Evolutionary conservation across 108 stramenopile species (phyloP).

Genomic region (Nannochloropsis granulata): DNA sequence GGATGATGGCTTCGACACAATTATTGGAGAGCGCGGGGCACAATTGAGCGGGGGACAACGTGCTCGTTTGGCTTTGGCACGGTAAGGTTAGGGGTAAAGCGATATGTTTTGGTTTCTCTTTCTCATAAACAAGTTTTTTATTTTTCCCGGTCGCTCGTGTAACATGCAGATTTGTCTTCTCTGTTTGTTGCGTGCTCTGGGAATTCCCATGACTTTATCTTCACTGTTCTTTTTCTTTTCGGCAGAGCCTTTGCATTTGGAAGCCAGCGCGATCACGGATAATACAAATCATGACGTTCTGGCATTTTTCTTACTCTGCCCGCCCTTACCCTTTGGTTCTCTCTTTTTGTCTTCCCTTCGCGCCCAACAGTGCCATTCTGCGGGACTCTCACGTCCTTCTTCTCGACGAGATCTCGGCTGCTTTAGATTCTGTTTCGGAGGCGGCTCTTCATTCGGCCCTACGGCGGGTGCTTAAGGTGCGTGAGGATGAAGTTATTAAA

Average conservation of each 20-base stretch:
- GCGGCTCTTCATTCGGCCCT: constrained; percentile 8
- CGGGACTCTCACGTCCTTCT: constrained; percentile 42
- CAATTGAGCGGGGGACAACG: constrained; percentile 44
- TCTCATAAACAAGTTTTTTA: too few relatives aligned
- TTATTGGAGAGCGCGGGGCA: constrained; percentile 28
- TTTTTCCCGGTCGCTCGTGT: too few relatives aligned
- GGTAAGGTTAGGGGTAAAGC: background rate
- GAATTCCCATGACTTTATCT: too few relatives aligned
- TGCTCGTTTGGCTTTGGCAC: constrained; percentile 8
- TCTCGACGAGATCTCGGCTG: constrained; percentile 72
- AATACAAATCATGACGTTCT: background rate
- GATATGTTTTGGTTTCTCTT: too few relatives aligned
- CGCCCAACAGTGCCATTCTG: background rate
- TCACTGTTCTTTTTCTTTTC: too few relatives aligned
- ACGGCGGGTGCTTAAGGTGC: background rate
- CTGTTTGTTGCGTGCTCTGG: too few relatives aligned
- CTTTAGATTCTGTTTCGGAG: constrained; percentile 60
- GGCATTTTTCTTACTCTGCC: background rate
- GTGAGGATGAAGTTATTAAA: background rate
- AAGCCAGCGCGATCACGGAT: background rate
- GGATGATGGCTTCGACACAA: constrained; percentile 66
- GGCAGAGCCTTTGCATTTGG: background rate
- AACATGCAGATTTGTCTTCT: too few relatives aligned
- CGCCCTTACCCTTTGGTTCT: background rate
- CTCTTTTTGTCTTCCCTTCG: background rate